phyloP scores from a whole-genome alignment of 2,329 filamentous ascomycete genomes.

The Hypoxylon sp. region DNA sequence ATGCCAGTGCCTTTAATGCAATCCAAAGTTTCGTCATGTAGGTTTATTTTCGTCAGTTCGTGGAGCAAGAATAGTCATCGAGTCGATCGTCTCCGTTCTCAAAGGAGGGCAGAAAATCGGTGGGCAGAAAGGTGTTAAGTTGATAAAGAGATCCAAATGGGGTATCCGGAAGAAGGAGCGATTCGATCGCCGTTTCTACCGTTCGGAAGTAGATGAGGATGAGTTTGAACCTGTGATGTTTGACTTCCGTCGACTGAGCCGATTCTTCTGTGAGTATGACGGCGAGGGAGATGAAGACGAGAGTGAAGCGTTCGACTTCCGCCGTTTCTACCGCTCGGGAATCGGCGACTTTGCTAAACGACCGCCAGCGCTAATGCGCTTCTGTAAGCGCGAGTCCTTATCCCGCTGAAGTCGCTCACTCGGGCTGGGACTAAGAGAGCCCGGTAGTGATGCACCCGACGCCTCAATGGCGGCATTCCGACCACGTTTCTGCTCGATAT shows the following conservation, averaged over 20 bases:
- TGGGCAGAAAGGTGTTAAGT: constrained; percentile 46
- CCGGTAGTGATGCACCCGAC: constrained; percentile 67
- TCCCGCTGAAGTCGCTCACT: constrained; percentile 71
- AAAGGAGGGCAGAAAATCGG: constrained; percentile 45
- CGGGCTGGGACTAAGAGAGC: constrained; percentile 56
- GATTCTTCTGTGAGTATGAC: constrained; percentile 39
- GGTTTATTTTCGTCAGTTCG: constrained; percentile 44
- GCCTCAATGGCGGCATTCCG: constrained; percentile 61
- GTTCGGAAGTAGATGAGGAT: constrained; percentile 52
- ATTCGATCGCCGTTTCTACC: constrained; percentile 56
- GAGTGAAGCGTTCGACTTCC: constrained; percentile 52
- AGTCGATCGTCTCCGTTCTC: constrained; percentile 41
- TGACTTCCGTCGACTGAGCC: constrained; percentile 47
- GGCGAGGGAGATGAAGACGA: constrained; percentile 44
- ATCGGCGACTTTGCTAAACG: constrained; percentile 77
- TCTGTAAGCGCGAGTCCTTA: constrained; percentile 78
- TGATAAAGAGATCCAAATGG: constrained; percentile 49
- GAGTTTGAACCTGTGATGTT: constrained; percentile 46
- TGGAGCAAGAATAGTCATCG: constrained; percentile 38
- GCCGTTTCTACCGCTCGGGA: constrained; percentile 64
- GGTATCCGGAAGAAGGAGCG: constrained; percentile 51
- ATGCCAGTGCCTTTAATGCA: constrained; percentile 36
- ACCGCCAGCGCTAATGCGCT: constrained; percentile 83
- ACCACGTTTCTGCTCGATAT: constrained; percentile 83
- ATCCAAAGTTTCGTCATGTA: constrained; percentile 38